These are phyloP conservation scores for Drechslera avenae DNA, from an alignment of 2,329 filamentous ascomycete species.

Conservation along the genomic window DNA sequence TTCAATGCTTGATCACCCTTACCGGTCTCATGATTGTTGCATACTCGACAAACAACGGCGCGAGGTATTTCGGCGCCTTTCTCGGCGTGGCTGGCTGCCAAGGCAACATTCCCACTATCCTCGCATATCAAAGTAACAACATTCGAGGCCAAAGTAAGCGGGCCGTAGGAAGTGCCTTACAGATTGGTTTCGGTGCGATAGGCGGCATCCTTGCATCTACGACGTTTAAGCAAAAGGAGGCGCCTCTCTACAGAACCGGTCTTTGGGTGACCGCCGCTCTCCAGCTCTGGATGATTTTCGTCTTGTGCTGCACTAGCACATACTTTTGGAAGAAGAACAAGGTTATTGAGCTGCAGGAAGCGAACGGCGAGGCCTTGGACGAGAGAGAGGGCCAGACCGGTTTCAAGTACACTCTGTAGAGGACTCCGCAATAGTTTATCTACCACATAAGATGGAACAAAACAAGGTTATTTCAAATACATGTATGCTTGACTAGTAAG, in stretches of 20 bases:
- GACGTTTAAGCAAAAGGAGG: slow-evolving; percentile 28
- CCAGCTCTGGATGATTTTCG: slow-evolving; percentile 24
- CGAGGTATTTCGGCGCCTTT: slow-evolving; percentile 35
- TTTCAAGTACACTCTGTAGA: slow-evolving; percentile 22
- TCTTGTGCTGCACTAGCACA: slow-evolving; percentile 15
- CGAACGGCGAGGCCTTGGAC: slow-evolving; percentile 19
- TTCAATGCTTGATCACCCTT: slow-evolving; percentile 25
- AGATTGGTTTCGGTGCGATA: slow-evolving; percentile 35
- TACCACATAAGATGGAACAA: no score
- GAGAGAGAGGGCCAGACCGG: slow-evolving; percentile 26
- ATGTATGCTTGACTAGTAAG: no score
- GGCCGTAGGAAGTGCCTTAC: slow-evolving; percentile 25
- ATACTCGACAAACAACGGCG: slow-evolving; percentile 27
- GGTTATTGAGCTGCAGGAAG: slow-evolving; percentile 14
- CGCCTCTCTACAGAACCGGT: slow-evolving; percentile 27
- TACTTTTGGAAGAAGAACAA: slow-evolving; percentile 26
- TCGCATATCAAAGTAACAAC: slow-evolving; percentile 38
- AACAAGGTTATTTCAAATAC: no score
- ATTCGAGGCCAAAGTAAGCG: slow-evolving; percentile 30
- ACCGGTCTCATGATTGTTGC: slow-evolving; percentile 35
- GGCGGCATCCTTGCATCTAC: slow-evolving; percentile 33
- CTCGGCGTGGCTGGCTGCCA: slow-evolving; percentile 29
- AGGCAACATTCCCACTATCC: slow-evolving; percentile 27
- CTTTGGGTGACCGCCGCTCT: slow-evolving; percentile 27
- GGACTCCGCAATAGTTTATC: no score